A percentile compares a stretch with the other conserved stretches of the same genome.
Evolutionary conservation across 176 grass and related monocot genomes (phyloP).

Genomic region (Lolium multiflorum): DNA sequence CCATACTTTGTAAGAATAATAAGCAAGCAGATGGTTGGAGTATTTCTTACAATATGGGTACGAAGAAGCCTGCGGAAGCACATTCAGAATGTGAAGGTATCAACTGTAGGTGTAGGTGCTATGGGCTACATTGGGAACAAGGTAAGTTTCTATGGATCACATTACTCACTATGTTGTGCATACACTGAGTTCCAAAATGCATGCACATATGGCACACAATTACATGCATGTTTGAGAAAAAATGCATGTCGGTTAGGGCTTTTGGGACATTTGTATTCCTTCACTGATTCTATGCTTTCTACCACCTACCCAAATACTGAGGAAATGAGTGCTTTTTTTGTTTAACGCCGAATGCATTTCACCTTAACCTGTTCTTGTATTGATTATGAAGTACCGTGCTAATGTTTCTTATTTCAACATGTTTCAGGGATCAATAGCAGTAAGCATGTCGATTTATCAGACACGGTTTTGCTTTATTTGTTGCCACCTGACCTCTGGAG

Average conservation of each 20-base stretch:
- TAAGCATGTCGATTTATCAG: constrained; percentile 99
- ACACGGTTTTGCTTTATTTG: constrained; percentile 93
- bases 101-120: constrained; percentile 85
- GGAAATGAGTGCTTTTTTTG: neutral
- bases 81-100: constrained; percentile 94
- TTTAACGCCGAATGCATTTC: constrained; percentile 18
- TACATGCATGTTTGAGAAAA: neutral
- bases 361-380: constrained; percentile 1
- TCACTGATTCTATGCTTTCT: neutral
- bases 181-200: constrained; percentile 28
- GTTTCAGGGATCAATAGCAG: constrained; percentile 93
- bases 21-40: constrained; percentile 99
- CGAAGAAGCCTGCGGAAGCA: constrained; percentile 80
- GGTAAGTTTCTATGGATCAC: constrained; percentile 45
- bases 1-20: constrained; percentile 87
- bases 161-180: neutral
- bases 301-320: neutral
- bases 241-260: neutral
- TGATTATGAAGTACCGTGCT: constrained; percentile 13
- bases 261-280: constrained; percentile 5
- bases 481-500: constrained; percentile 92
- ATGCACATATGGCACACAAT: neutral
- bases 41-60: constrained; percentile 93
- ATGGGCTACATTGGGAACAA: constrained; percentile 99
- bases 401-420: constrained; percentile 45